Evolutionary conservation across 2,329 filamentous ascomycete genomes (phyloP), one percentile per base, ranked within the genome.

Genomic region (Sclerotiophoma versabilis): DNA sequence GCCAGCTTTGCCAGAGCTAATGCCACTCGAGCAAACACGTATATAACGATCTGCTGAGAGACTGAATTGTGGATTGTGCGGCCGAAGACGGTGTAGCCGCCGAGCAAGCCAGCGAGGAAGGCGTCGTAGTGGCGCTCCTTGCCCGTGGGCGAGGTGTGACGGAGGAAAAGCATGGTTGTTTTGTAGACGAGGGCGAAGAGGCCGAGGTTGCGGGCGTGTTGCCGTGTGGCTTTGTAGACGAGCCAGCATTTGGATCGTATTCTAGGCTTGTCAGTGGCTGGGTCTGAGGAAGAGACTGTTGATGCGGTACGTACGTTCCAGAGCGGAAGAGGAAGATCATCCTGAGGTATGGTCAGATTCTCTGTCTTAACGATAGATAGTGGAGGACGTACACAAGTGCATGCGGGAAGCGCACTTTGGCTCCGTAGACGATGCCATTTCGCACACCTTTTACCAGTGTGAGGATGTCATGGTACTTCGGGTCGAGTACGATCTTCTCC

Each of bases 261-360:
- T 43, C 80, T 85, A 58, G 20, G 6, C 37, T n/a, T 15, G 59
- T 53, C 39, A 59, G 55, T 44, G 50, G 33, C 32, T 27, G 25
- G 3, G 5, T 41, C 1, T 36, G 36, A 19, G 54, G 7, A 11
- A 15, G 30, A n/a, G 25, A 42, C 29, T 22, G 30, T 17, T 14
- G 25, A 22, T 32, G 26, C 30, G n/a, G 14, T 20, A 82, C 85
- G 69, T 83, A 91, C 83, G 90, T 89, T 79, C 93, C 95, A 9
- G 89, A 92, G 65, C 95, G 91, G 81, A 99, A 99, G 64, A 99
- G 86, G 66, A 98, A 90, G 64, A 97, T 92, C 93, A 99, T 99
- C 45, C 90, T 92, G 39, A n/a, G 11, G 37, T 17, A 6, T 19
- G 4, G 27, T 65, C 46, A 65, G 50, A 44, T 38, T 19, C n/a